Evolutionary conservation across 2,329 filamentous ascomycete genomes (phyloP).

Genomic region (Alternaria brassicicola): DNA sequence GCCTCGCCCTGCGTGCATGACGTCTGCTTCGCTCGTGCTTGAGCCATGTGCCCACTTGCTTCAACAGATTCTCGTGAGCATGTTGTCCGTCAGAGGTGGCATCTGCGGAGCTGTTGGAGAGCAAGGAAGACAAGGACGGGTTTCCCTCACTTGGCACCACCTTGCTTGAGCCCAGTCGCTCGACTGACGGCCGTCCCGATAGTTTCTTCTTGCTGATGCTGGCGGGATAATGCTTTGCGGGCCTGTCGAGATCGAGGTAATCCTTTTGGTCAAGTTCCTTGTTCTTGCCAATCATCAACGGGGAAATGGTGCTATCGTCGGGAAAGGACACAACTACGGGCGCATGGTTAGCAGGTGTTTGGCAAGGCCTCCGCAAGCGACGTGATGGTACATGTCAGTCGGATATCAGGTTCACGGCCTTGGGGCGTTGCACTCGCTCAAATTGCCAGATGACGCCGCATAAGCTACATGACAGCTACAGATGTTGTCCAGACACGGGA

Average conservation of each 20-base stretch:
- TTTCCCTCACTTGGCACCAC: constrained; percentile 31
- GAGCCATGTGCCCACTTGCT: constrained; percentile 83
- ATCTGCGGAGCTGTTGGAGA: constrained; percentile 39
- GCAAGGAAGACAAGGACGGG: constrained; percentile 37
- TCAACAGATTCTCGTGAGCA: constrained; percentile 58
- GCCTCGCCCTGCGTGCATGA: constrained; percentile 59
- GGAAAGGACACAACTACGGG: constrained; percentile 55
- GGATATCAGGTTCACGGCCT: background rate
- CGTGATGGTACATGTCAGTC: background rate
- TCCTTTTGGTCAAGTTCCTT: constrained; percentile 54
- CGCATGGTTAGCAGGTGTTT: constrained; percentile 30
- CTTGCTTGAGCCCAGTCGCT: constrained; percentile 37
- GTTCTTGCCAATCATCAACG: constrained; percentile 53
- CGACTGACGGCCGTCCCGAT: constrained; percentile 50
- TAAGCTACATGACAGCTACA: background rate
- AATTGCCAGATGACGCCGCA: background rate
- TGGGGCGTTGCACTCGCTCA: background rate
- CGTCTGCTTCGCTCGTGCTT: constrained; percentile 77
- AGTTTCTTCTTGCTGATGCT: constrained; percentile 52
- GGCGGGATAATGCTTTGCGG: constrained; percentile 45
- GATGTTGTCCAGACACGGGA: background rate
- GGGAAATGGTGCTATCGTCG: constrained; percentile 54
- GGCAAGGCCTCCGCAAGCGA: background rate
- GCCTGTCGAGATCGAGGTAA: constrained; percentile 49
- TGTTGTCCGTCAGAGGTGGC: constrained; percentile 30